phyloP scores from a whole-genome alignment of 148 eudicot species.

The Vaccinium corymbosum region DNA sequence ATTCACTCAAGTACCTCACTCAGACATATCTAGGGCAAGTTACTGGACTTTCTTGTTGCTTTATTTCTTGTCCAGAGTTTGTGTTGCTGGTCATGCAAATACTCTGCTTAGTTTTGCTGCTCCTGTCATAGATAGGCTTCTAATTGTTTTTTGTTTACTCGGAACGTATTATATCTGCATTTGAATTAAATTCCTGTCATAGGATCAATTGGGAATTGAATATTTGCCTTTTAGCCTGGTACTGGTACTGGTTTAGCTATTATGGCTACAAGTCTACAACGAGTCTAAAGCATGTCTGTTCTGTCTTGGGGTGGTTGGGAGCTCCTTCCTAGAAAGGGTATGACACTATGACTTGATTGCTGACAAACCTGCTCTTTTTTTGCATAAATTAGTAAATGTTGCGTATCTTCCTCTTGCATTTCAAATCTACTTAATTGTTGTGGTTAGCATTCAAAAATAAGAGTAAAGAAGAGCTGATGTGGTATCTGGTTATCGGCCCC shows the following conservation, averaged over 20 bases:
- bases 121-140: neutral
- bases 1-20: conserved; percentile 65
- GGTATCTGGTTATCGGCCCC: neutral
- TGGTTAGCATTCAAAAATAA: neutral
- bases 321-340: neutral
- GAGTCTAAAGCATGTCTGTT: neutral
- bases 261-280: neutral
- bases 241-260: neutral
- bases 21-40: conserved; percentile 68
- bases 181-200: neutral
- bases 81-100: neutral
- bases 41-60: conserved; percentile 3
- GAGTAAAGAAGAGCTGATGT: neutral
- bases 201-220: neutral
- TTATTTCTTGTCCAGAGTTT: conserved; percentile 2
- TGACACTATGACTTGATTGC: neutral
- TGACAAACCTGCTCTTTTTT: neutral
- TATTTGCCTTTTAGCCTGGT: neutral
- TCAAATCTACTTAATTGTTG: neutral
- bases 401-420: neutral
- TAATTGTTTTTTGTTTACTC: neutral
- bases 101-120: neutral
- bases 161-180: neutral
- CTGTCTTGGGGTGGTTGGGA: neutral
- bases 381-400: neutral